Base-by-base conservation (phyloP, 108 stramenopile genomes). In the Discostella pseudostelligera region DNA sequence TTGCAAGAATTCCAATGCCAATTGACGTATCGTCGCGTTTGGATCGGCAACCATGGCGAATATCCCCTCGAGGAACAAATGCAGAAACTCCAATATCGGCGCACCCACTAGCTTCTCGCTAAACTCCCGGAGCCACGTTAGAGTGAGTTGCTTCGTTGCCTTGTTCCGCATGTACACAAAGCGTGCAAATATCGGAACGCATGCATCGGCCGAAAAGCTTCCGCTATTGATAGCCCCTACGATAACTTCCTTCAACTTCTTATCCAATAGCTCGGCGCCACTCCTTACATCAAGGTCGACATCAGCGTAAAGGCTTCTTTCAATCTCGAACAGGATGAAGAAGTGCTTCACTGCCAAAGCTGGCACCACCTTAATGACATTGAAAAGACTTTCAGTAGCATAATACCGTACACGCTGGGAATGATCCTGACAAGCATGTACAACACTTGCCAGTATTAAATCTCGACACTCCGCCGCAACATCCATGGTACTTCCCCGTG, bases 21-120 rank as follows among this genome's bases (percentile, higher is more conserved):
- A 87, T 61, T 90, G 84, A n/a, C 87, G 86, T 64, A 93, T 87
- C 14, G 77, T 83, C 26, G 80, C 5, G 39, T 85, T 86, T 3
- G 92, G 92, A 57, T 93, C 92, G 12, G 87, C 89, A 24, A 93
- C 76, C 89, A 93, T 93, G 76, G 84, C 89, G 61, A 93, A 90
- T 42, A 93, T 86, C 5, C 87, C 92, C 3, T 85, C 82, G 42
- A 93, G 59, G 51, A 93, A 89, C 35, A 93, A 56, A 39, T 93
- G 92, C 32, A 93, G 59, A 62, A 86, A 93, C 46, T 88, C 86
- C 55, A 93, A 62, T 56, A 93, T 82, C 13, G 92, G 92, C n/a
- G 87, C 84, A 35, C 89, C 89, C 26, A 93, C 76, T 12, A 93
- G 68, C 65, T 90, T 88, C 49, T 89, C 88, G 13, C 69, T 76